phyloP scores from a whole-genome alignment of 176 grass and related monocot genomes.

The Sorghum bicolor region DNA sequence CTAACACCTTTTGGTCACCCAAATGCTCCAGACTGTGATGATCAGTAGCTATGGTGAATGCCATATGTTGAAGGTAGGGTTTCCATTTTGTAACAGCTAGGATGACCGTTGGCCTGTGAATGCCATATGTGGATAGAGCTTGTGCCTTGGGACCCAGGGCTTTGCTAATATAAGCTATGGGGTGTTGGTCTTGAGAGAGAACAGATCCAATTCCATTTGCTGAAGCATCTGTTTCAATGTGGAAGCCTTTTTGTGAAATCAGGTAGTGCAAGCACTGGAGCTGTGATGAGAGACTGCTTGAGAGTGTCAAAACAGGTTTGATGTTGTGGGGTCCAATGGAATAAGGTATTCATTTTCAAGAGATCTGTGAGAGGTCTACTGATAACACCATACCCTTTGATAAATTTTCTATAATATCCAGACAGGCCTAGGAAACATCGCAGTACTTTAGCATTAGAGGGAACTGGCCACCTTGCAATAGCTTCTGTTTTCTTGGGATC shows the following conservation, averaged over 20 bases:
- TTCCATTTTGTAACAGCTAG: not conserved
- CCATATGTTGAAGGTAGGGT: not conserved
- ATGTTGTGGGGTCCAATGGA: no score
- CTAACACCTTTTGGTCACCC: fast-evolving
- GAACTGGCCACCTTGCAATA: fast-evolving
- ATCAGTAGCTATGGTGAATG: not conserved
- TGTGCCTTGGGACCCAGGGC: not conserved
- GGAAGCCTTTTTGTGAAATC: no score
- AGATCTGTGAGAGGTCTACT: no score
- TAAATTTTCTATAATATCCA: no score
- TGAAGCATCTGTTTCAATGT: no score
- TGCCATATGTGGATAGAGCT: not conserved
- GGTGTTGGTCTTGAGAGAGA: not conserved
- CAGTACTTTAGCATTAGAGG: fast-evolving
- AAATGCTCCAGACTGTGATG: not conserved
- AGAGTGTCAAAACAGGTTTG: fast-evolving
- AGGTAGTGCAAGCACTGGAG: no score
- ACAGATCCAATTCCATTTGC: no score
- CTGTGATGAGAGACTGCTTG: fast-evolving
- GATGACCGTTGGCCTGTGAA: no score
- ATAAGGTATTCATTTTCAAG: fast-evolving
- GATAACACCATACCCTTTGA: fast-evolving
- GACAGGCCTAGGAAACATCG: no score
- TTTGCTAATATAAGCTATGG: not conserved
- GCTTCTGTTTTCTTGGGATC: not conserved